phyloP scores from a whole-genome alignment of 2,329 filamentous ascomycete genomes.

The Stenocarpella maydis region DNA sequence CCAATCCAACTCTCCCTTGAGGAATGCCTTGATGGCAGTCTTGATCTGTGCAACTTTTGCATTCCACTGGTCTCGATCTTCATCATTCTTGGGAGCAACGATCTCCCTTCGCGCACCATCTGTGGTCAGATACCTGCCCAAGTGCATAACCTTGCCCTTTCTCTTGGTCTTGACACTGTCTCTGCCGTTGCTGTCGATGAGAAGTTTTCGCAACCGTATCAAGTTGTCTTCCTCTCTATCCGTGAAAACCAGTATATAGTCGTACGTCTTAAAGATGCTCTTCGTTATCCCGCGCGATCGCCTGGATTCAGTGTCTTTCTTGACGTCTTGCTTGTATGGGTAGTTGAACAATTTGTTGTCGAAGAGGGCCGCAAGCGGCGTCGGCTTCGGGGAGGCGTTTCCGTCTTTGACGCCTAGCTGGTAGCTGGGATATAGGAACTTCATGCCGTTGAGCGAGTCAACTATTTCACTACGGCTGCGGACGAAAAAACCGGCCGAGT shows the following conservation, averaged over 20 bases:
- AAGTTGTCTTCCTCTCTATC: slow-evolving; percentile 41
- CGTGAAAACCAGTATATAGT: slow-evolving; percentile 42
- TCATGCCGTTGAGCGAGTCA: slow-evolving; percentile 36
- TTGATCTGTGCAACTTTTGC: slow-evolving; percentile 38
- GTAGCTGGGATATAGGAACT: slow-evolving; percentile 37
- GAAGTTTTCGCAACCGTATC: slow-evolving; percentile 38
- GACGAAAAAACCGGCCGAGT: slow-evolving; percentile 42
- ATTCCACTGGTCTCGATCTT: slow-evolving; percentile 38
- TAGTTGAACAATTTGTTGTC: slow-evolving; percentile 40
- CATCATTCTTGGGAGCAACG: slow-evolving; percentile 12
- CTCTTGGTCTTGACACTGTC: slow-evolving; percentile 22
- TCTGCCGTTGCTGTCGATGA: slow-evolving; percentile 33
- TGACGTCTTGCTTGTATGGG: slow-evolving; percentile 38
- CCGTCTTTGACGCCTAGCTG: slow-evolving; percentile 33
- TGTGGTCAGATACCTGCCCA: slow-evolving; percentile 38
- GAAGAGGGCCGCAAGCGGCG: slow-evolving; percentile 39
- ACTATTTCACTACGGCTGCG: slow-evolving; percentile 34
- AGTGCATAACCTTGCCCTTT: slow-evolving; percentile 40
- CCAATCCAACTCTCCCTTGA: slow-evolving; percentile 40
- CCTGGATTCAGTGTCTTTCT: slow-evolving; percentile 28
- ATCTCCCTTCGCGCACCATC: slow-evolving; percentile 31
- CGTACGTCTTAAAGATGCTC: slow-evolving; percentile 39
- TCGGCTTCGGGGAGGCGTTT: slow-evolving; percentile 22
- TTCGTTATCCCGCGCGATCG: slow-evolving; percentile 37
- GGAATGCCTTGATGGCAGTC: slow-evolving; percentile 38